Percentiles rank a stretch among this genome's conserved stretches.
phyloP scores from a whole-genome alignment of 441 rosid genomes.

The Gossypium gossypioides region DNA sequence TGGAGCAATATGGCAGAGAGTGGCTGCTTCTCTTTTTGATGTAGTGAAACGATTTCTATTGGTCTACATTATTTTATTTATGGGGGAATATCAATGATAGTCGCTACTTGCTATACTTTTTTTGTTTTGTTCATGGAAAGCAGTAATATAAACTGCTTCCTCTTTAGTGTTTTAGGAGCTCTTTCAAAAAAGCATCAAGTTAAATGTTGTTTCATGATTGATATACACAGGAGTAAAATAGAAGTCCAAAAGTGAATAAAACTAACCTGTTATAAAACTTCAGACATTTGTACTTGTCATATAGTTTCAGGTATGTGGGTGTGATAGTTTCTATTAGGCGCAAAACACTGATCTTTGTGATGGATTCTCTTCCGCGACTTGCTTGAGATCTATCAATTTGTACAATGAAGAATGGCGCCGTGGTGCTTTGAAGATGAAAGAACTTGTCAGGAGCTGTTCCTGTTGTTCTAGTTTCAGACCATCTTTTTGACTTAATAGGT shows the following conservation, averaged over 20 bases:
- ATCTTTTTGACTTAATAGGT: background rate
- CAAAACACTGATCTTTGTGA: background rate
- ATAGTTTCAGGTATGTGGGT: background rate
- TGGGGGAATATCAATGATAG: background rate
- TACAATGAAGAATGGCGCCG: background rate
- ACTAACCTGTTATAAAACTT: background rate
- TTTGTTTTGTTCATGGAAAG: background rate
- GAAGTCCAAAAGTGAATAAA: background rate
- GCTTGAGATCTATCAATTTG: too few relatives aligned
- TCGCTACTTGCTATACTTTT: background rate
- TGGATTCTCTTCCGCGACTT: background rate
- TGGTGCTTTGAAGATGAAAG: background rate
- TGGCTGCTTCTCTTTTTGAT: background rate
- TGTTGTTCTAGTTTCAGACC: background rate
- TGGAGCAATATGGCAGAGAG: background rate
- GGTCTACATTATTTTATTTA: background rate
- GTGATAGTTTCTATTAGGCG: background rate
- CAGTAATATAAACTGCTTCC: background rate
- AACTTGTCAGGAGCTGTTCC: background rate
- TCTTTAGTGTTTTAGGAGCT: background rate
- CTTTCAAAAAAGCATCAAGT: background rate
- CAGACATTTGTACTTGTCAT: background rate
- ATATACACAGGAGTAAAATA: background rate
- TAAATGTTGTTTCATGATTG: background rate
- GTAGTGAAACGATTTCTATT: background rate